Evolutionary conservation across 169 alveolate genomes (phyloP), one percentile per base, ranked within the genome.

Genomic region (Eimeria falciformis): DNA sequence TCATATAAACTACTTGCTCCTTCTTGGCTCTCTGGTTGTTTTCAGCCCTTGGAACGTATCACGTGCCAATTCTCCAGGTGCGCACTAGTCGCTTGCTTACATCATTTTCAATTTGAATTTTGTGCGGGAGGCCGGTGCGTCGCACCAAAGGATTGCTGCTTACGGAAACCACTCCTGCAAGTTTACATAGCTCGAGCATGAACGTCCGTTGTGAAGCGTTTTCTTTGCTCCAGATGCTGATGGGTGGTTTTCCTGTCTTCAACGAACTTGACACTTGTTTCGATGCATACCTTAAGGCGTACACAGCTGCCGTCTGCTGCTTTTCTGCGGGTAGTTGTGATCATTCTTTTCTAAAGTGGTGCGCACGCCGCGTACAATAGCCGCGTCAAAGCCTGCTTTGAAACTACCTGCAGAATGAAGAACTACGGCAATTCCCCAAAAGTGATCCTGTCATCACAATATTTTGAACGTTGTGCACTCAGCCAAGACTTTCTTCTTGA

Each of bases 161-260:
- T n/a, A n/a, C n/a, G n/a, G n/a, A n/a, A n/a, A n/a, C n/a, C n/a
- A n/a, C n/a, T n/a, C n/a, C n/a, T n/a, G n/a, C n/a, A n/a, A n/a
- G n/a, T n/a, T n/a, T 50, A 50, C 62, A 50, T 50, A 11, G 62
- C 62, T 50, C 14, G n/a, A 50, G 62, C 62, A 14, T 50, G 62
- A 7, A 7, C 62, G 14, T 50, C 14, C 7, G 53, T 11, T 12
- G 29, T 75, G 14, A 43, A 0, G 43, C 3, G 46, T 27, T 50
- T 12, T 27, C 5, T 78, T 46, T 17, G 17, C 12, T 50, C 55
- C 45, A 89, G 93, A 90, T 83, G 3, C 17, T 89, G 43, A 62
- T 25, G 90, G 93, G 78, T 14, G 93, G 90, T 21, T 73, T 77
- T 17, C 93, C 93, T 0, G 46, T 89, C 46, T 73, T 45, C 86